Conservation (phyloP, 2,329 filamentous ascomycete genomes). For the Claviceps sorghi region DNA sequence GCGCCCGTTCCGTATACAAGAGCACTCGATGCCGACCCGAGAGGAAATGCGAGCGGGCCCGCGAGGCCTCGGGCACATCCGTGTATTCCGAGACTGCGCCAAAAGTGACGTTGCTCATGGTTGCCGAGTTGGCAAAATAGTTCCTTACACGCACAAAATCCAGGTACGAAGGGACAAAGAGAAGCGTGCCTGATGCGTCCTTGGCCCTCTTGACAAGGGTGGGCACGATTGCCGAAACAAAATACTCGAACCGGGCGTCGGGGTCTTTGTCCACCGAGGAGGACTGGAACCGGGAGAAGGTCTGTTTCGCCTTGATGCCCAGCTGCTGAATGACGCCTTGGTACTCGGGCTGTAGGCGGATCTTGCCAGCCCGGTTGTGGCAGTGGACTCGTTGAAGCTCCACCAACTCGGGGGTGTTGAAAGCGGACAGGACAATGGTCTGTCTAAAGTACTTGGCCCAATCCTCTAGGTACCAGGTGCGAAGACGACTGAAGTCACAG, state of each 20-base stretch:
- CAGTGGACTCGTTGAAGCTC: conserved; percentile 62
- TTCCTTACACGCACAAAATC: conserved; percentile 92
- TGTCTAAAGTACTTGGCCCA: conserved; percentile 71
- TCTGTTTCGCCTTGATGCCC: conserved; percentile 62
- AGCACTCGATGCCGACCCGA: conserved; percentile 69
- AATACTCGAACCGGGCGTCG: conserved; percentile 81
- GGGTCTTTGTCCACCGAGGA: conserved; percentile 59
- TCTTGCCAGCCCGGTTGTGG: conserved; percentile 66
- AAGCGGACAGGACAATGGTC: conserved; percentile 67
- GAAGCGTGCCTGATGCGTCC: conserved; percentile 53
- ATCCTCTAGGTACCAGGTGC: conserved; percentile 85
- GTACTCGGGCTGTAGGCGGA: conserved; percentile 58
- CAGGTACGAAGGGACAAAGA: conserved; percentile 87
- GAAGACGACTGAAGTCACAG: conserved; percentile 83
- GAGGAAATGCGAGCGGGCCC: conserved; percentile 77
- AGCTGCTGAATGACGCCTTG: conserved; percentile 59
- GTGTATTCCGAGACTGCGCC: conserved; percentile 84
- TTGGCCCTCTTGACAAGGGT: conserved; percentile 54
- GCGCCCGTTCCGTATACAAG: conserved; percentile 87
- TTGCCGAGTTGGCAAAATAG: conserved; percentile 61
- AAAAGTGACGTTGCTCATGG: conserved; percentile 40
- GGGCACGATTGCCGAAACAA: conserved; percentile 68
- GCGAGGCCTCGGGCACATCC: conserved; percentile 59
- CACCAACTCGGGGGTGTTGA: conserved; percentile 78
- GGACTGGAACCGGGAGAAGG: conserved; percentile 74